Evolutionary conservation across 1,284 basidiomycete genomes (phyloP), one percentile per base, ranked within the genome.

Genomic region (Austroboletus niveus): DNA sequence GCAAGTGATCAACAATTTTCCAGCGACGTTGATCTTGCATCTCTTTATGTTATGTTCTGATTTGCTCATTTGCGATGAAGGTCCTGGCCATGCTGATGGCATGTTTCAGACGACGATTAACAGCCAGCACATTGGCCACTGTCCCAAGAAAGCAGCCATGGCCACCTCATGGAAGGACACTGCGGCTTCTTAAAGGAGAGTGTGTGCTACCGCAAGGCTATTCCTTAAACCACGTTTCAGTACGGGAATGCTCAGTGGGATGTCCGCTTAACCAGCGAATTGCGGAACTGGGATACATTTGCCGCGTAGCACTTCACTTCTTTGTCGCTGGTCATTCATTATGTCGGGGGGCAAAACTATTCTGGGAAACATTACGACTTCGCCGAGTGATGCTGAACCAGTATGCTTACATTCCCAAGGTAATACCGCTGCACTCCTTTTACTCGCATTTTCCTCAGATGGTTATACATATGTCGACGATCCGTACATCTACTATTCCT

Each of bases 171-270:
- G 24, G 60, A 60, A 24, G 71, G 71, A 8, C 79, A 80, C 47
- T 86, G 84, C 52, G 80, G 79, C 8, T 86, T 84, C 59, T 70
- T 85, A 39, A 71, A 75, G 46, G 81, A 84, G 52, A 57, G 71
- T 29, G 61, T 71, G 30, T 78, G 71, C 57, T 85, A 85, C 60
- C 74, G 82, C 30, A 80, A 76, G 56, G 81, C 81, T 3, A 74
- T 44, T 78, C 77, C 9, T 61, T 75, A 29, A 74, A 72, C 51
- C 84, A 86, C 61, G 68, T 30, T 61, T 74, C 22, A 24, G 5
- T 50, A 72, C 73, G 30, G 69, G 69, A 1, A 24, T 24, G 22
- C 22, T 24, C 17, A 17, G 17, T 17, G 22, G 46, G 60, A 38
- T 86, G 84, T 61, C 62, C 70, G 22, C 69, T 86, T 27, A 76